Evolutionary conservation across 768 basidiomycete genomes (phyloP).

Genomic region (Xerocomellus intermedius): DNA sequence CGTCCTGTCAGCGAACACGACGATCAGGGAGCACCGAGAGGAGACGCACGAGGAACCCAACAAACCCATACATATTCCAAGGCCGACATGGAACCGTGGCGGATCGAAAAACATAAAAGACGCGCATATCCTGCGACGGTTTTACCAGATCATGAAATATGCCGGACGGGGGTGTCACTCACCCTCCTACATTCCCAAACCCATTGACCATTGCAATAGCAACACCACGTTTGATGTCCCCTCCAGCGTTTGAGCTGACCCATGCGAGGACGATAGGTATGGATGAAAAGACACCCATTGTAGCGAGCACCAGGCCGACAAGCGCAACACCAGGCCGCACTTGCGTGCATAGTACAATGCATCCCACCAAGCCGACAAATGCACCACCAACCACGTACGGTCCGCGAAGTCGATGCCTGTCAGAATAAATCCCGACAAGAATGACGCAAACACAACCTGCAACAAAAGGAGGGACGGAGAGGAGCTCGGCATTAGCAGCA

Average conservation of each 20-base stretch:
- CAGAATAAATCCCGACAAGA: slow-evolving; percentile 39
- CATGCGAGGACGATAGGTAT: slow-evolving; percentile 47
- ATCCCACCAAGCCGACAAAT: slow-evolving; percentile 45
- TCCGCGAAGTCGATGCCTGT: slow-evolving; percentile 42
- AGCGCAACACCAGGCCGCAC: slow-evolving; percentile 29
- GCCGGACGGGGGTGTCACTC: slow-evolving; percentile 18
- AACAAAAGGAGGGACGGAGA: slow-evolving; percentile 48
- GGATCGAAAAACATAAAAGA: slow-evolving; percentile 42
- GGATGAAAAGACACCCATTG: slow-evolving; percentile 48
- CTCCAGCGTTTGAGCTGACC: slow-evolving; percentile 53
- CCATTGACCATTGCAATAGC: slow-evolving; percentile 52
- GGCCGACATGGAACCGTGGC: slow-evolving; percentile 36
- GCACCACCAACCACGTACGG: slow-evolving; percentile 45
- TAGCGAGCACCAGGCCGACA: slow-evolving; percentile 45
- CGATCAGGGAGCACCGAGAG: slow-evolving; percentile 1
- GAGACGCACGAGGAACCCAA: slow-evolving; percentile 23
- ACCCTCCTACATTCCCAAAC: slow-evolving; percentile 57
- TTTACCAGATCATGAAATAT: not conserved
- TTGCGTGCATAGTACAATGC: slow-evolving; percentile 42
- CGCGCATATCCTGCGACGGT: slow-evolving; percentile 34
- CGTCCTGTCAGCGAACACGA: slow-evolving; percentile 27
- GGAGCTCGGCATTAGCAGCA: slow-evolving; percentile 45
- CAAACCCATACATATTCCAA: slow-evolving; percentile 28
- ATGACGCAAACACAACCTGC: slow-evolving; percentile 42
- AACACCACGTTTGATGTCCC: slow-evolving; percentile 49